A percentile compares a stretch with the other conserved stretches of the same genome.
phyloP scores from a whole-genome alignment of 225 moss, liverwort and hornwort genomes.

The Sphagnum tenellum region DNA sequence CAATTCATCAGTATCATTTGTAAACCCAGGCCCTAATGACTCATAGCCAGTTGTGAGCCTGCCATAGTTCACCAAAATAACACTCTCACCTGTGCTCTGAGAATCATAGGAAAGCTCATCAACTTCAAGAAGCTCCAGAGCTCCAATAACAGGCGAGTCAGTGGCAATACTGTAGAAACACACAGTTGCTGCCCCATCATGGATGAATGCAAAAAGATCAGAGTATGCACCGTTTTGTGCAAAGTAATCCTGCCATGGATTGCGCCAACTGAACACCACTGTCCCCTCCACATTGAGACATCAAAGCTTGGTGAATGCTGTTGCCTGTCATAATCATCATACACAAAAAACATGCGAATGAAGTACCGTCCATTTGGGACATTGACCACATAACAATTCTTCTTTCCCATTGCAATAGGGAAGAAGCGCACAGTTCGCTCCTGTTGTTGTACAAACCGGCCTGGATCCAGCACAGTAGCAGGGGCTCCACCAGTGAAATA shows the following conservation, averaged over 20 bases:
- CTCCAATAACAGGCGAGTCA: slow-evolving; percentile 68
- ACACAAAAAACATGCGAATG: slow-evolving; percentile 52
- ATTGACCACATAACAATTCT: slow-evolving; percentile 84
- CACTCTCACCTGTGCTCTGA: slow-evolving; percentile 39
- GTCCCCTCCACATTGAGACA: slow-evolving; percentile 81
- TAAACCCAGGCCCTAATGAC: slow-evolving; percentile 70
- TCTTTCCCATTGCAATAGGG: slow-evolving; percentile 39
- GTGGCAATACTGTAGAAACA: slow-evolving; percentile 80
- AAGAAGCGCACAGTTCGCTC: slow-evolving; percentile 50
- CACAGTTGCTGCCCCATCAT: slow-evolving; percentile 64
- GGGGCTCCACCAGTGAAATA: slow-evolving; percentile 44
- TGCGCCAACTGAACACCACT: slow-evolving; percentile 65
- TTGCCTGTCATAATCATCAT: slow-evolving; percentile 55
- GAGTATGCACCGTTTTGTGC: slow-evolving; percentile 49
- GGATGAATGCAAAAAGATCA: slow-evolving; percentile 54
- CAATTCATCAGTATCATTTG: slow-evolving; percentile 33
- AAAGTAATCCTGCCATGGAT: slow-evolving; percentile 38
- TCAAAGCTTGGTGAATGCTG: slow-evolving; percentile 58
- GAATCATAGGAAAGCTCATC: slow-evolving; percentile 51
- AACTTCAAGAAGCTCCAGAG: slow-evolving; percentile 65
- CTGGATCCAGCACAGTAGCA: slow-evolving; percentile 28
- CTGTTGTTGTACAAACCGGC: slow-evolving; percentile 19
- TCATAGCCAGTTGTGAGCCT: slow-evolving; percentile 57
- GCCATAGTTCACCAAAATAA: slow-evolving; percentile 44
- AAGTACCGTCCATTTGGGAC: slow-evolving; percentile 73